Evolutionary conservation across 2,329 filamentous ascomycete genomes (phyloP).

Genomic region (Ophiostoma piceae): DNA sequence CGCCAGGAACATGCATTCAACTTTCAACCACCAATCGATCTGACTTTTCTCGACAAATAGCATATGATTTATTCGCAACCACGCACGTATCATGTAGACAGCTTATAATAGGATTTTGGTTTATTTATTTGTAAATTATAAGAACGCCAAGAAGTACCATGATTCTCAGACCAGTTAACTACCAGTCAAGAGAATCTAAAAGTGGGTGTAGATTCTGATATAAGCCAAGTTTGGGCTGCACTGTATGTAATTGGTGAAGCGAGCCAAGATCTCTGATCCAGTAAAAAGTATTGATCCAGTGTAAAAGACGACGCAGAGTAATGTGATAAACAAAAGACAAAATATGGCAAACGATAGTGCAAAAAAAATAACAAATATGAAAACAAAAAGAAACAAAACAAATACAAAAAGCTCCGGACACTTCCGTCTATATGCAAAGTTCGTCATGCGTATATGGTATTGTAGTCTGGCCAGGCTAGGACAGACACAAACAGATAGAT

Average conservation of each 20-base stretch:
- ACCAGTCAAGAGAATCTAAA: background rate
- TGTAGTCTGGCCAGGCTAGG: background rate
- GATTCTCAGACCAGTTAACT: background rate
- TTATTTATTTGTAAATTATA: background rate
- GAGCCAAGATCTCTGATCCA: background rate
- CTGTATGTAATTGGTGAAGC: background rate
- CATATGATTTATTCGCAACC: too few relatives aligned
- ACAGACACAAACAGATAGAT: background rate
- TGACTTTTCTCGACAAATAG: too few relatives aligned
- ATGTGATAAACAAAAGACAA: constrained; percentile 9
- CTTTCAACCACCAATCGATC: too few relatives aligned
- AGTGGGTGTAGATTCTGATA: background rate
- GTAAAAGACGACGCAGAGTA: background rate
- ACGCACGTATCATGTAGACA: too few relatives aligned
- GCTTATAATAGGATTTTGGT: too few relatives aligned
- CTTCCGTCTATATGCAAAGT: constrained; percentile 26
- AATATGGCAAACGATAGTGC: background rate
- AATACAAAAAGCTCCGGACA: constrained; percentile 5
- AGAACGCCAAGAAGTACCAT: background rate
- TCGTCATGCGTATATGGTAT: constrained; percentile 19
- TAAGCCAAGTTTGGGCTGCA: background rate
- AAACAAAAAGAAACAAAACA: background rate
- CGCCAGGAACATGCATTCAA: too few relatives aligned
- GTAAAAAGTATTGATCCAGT: background rate
- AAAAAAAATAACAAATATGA: background rate